These are phyloP conservation scores for Xylaria flabelliformis DNA, from an alignment of 495 filamentous ascomycete species.

Conservation along the genomic window DNA sequence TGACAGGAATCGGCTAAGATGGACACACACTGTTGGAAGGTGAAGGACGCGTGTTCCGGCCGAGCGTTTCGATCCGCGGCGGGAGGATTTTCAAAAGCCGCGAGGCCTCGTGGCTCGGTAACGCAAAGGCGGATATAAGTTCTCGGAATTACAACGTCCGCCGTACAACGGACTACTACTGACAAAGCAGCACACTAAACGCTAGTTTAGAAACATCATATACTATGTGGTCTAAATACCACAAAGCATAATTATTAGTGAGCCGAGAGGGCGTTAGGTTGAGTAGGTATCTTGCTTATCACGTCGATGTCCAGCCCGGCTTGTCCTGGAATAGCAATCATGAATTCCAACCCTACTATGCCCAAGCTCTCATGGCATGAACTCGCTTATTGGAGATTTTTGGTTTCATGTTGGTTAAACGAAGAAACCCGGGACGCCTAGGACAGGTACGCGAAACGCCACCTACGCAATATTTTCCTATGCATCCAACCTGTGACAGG, in stretches of 20 bases:
- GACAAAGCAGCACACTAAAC: background rate
- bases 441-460: conserved; percentile 17
- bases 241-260: background rate
- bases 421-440: background rate
- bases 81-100: conserved; percentile 9
- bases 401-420: conserved; percentile 24
- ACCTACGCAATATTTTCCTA: conserved; percentile 19
- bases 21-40: background rate
- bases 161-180: background rate
- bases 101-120: conserved; percentile 13
- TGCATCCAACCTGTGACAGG: background rate
- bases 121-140: background rate
- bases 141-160: background rate
- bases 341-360: background rate
- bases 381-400: conserved; percentile 5
- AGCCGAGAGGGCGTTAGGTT: background rate
- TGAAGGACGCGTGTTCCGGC: conserved; percentile 14
- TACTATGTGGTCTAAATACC: background rate
- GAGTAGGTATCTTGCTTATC: background rate
- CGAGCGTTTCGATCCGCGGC: background rate
- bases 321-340: background rate
- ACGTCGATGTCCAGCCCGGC: background rate
- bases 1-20: conserved; percentile 4
- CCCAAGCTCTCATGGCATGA: conserved; percentile 1
- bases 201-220: background rate